phyloP scores from a whole-genome alignment of 2,329 filamentous ascomycete species.

The Cryphonectria carpinicola region DNA sequence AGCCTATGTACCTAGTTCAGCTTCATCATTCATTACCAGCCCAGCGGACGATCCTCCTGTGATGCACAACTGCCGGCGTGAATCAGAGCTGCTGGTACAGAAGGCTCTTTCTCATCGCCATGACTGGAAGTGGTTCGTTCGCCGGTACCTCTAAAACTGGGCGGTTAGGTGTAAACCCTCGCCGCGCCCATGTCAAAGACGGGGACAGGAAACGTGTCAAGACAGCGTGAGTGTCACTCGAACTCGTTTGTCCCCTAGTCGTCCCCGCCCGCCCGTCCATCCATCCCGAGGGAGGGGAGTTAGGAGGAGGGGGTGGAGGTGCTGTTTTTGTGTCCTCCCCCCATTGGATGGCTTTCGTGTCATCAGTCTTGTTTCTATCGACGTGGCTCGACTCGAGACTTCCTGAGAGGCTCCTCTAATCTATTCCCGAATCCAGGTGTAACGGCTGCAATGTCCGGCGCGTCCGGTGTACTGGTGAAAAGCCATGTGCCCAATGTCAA shows the following conservation, averaged over 20 bases:
- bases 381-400: not conserved
- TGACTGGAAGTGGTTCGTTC: conserved; percentile 21
- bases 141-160: conserved; percentile 26
- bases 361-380: not conserved
- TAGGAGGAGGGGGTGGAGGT: no score
- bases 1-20: not conserved
- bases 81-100: conserved; percentile 6
- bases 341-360: not conserved
- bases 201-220: conserved; percentile 53
- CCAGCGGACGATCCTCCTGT: conserved; percentile 8
- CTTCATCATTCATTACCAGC: conserved; percentile 17
- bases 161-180: conserved; percentile 54
- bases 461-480: conserved; percentile 56
- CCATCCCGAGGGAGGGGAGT: not conserved
- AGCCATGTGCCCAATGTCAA: conserved; percentile 52
- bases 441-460: conserved; percentile 57
- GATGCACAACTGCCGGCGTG: conserved; percentile 11
- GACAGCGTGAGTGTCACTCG: conserved; percentile 48
- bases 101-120: conserved; percentile 7
- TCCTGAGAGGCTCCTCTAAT: conserved; percentile 17
- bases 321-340: no score
- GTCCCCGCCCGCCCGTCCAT: not conserved
- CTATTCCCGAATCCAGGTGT: conserved; percentile 42
- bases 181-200: conserved; percentile 51
- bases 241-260: not conserved